Evolutionary conservation across 768 basidiomycete species (phyloP).

Genomic region (Serendipita indica): DNA sequence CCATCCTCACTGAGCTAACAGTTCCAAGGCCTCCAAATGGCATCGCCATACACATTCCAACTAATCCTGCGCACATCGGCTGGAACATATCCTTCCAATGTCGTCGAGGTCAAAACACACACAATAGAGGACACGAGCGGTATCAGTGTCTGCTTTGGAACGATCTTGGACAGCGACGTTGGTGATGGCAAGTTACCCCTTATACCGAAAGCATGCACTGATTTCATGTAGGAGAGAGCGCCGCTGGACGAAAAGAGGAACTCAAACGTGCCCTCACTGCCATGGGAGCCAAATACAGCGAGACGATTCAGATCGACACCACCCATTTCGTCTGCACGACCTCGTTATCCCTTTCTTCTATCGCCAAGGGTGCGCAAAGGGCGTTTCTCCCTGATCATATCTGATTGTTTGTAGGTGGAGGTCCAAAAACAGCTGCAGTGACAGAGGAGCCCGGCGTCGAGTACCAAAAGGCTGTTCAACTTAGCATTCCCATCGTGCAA

Average conservation of each 20-base stretch:
- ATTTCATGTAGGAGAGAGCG: background rate
- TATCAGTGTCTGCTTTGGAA: constrained; percentile 89
- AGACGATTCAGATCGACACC: constrained; percentile 92
- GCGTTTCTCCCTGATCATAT: background rate
- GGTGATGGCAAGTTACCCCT: background rate
- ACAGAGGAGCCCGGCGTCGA: constrained; percentile 59
- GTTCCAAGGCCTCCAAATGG: constrained; percentile 16
- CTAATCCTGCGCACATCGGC: constrained; percentile 85
- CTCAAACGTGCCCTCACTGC: constrained; percentile 64
- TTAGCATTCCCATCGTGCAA: constrained; percentile 88
- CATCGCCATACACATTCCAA: constrained; percentile 79
- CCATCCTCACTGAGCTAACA: background rate
- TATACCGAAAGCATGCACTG: background rate
- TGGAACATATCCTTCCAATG: constrained; percentile 75
- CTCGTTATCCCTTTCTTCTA: constrained; percentile 39
- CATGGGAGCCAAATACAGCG: constrained; percentile 83
- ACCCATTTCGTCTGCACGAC: constrained; percentile 97
- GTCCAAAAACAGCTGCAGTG: constrained; percentile 28
- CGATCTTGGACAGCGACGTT: constrained; percentile 45
- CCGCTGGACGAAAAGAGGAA: constrained; percentile 51
- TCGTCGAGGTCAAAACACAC: constrained; percentile 75
- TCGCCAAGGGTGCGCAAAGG: constrained; percentile 42
- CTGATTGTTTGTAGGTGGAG: background rate
- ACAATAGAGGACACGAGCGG: constrained; percentile 93
- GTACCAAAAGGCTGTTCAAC: constrained; percentile 87